Conservation (phyloP, 192 early-diverging fungal species). For the Endogone sp. region DNA sequence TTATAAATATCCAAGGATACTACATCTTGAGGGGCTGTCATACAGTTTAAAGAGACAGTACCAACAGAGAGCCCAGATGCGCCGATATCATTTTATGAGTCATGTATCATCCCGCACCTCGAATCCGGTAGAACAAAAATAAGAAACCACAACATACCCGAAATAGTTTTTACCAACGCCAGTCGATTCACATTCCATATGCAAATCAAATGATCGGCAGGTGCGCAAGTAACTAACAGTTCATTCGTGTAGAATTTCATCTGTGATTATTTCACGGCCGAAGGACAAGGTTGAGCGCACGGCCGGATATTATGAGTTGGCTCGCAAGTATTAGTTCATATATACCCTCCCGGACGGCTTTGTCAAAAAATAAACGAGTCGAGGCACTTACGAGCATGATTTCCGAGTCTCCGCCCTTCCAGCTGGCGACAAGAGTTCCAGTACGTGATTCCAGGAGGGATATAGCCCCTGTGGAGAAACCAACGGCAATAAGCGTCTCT, state of each 20-base stretch:
- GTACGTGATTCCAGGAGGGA: conserved; percentile 51
- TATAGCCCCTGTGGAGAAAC: conserved; percentile 47
- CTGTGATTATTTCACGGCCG: no score
- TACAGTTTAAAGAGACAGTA: no score
- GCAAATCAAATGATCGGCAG: conserved; percentile 52
- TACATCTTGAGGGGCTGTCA: conserved; percentile 33
- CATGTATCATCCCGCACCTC: no score
- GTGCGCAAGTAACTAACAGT: conserved; percentile 47
- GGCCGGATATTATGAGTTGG: no score
- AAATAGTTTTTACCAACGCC: conserved; percentile 48
- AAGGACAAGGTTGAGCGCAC: no score
- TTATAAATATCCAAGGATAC: conserved; percentile 55
- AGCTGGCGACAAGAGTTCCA: conserved; percentile 45
- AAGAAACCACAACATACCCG: conserved; percentile 22
- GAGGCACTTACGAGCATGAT: conserved; percentile 39
- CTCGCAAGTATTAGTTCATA: no score
- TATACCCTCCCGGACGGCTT: no score
- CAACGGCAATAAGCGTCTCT: conserved; percentile 50
- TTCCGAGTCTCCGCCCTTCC: conserved; percentile 56
- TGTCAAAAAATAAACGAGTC: background rate
- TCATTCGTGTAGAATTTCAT: conserved; percentile 55
- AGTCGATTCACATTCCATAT: conserved; percentile 49
- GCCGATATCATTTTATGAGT: no score
- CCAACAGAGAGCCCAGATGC: background rate
- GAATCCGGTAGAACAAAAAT: no score